Base-by-base conservation (phyloP, 2,329 filamentous ascomycete species). In the Fusarium sp. region DNA sequence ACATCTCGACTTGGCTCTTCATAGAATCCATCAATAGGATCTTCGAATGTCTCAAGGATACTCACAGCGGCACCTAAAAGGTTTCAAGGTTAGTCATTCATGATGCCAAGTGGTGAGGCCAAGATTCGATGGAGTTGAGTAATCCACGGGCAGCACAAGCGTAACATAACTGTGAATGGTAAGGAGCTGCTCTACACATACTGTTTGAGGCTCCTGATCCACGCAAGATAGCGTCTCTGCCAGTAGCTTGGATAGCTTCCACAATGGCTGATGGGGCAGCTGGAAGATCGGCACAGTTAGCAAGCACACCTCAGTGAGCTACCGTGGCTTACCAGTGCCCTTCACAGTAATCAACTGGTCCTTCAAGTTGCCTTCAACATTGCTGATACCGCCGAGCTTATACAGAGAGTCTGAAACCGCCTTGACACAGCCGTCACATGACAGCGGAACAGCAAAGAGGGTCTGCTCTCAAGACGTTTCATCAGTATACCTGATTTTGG, bases 401-500 rank as follows among this genome's bases (percentile, higher is more conserved):
- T 91, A 87, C 49, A 98, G 82, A 46, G 93, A 90, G 67, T 87
- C 87, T 74, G 93, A 93, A 77, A 99, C 90, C 74, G 93, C 90
- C 79, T 94, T 91, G 78, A 97, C 88, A 82, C 96, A 98, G 76
- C 87, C 84, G 74, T 97, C 91, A 82, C 96, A 98, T 80, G 90
- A 93, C 84, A 98, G 90, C 55, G 94, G 94, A 72, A 98, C 96
- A 67, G 95, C 94, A 80, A 98, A 98, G 69, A 95, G 91, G 63
- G 95, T 97, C 91, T 98, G 69, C 71, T 69, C 75, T 75, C 63
- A 65, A 60, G 68, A 53, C 51, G 74, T 79, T 76, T 78, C 77
- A 78, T 80, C 74, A 80, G 78, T 72, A 66, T 67, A 40, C 66
- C 54, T 62, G 52, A 58, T 60, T 60, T 60, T 41, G 47, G 40